Conservation (phyloP, 257 asterid species). For the Solanum paucissectum region DNA sequence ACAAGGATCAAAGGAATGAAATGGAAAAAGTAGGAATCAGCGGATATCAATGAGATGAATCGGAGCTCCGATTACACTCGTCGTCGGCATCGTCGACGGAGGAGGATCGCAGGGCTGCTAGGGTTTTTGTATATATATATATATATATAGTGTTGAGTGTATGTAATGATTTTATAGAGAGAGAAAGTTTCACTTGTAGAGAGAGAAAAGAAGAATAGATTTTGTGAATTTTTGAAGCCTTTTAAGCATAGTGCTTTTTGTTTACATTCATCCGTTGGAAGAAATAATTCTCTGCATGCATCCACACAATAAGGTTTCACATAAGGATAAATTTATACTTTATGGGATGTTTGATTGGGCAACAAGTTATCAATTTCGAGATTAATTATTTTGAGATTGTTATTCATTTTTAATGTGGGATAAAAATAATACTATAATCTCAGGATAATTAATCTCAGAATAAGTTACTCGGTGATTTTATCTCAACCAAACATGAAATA, state of each 20-base stretch:
- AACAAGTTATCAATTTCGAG: no score
- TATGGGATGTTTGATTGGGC: not conserved
- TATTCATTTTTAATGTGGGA: no score
- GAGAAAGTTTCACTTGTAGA: not conserved
- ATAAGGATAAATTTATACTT: not conserved
- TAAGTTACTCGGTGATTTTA: no score
- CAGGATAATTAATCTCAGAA: rapidly evolving
- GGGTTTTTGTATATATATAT: not conserved
- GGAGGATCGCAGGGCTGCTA: not conserved
- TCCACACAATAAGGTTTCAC: not conserved
- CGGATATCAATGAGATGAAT: not conserved
- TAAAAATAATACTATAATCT: no score
- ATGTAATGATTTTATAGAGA: not conserved
- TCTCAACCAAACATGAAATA: not conserved
- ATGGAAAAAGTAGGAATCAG: not conserved
- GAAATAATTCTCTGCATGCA: not conserved
- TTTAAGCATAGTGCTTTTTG: not conserved
- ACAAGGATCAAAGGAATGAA: not conserved
- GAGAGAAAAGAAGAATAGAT: not conserved
- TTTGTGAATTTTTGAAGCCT: not conserved
- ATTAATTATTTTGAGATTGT: not conserved
- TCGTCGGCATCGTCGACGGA: not conserved
- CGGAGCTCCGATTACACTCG: not conserved
- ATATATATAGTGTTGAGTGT: not conserved
- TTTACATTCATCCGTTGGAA: not conserved